These are phyloP conservation scores for Metschnikowia amazonensis DNA, from an alignment of 805 yeast species.

Conservation along the genomic window DNA sequence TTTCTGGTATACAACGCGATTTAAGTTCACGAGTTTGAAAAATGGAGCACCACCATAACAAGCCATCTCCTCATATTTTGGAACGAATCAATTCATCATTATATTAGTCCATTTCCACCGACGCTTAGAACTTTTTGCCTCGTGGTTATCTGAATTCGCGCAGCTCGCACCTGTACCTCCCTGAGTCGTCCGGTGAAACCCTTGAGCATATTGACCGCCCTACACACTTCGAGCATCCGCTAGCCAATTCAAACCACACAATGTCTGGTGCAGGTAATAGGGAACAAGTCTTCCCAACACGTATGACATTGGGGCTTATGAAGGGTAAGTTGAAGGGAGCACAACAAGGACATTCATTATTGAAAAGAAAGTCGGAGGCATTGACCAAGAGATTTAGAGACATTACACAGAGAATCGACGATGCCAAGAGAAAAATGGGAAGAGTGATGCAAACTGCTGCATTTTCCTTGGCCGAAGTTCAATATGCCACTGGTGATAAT, in stretches of 20 bases:
- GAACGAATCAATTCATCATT: not conserved
- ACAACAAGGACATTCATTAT: constrained; percentile 87
- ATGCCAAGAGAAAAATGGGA: constrained; percentile 96
- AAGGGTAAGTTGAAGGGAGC: constrained; percentile 96
- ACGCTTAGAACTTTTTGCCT: not conserved
- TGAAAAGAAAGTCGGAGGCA: constrained; percentile 96
- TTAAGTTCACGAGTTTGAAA: not conserved
- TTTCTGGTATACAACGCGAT: not conserved
- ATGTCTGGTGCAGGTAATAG: constrained; percentile 75
- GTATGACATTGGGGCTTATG: constrained; percentile 95
- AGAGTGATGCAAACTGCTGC: constrained; percentile 98
- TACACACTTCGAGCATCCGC: not conserved
- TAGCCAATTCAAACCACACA: constrained; percentile 1
- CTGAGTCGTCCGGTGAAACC: constrained; percentile 10
- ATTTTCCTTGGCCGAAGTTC: constrained; percentile 93
- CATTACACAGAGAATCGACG: constrained; percentile 89
- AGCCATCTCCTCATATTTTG: not conserved
- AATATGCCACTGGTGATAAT: constrained; percentile 96
- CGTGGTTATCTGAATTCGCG: constrained; percentile 1
- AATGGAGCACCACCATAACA: not conserved
- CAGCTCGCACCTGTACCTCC: constrained; percentile 9
- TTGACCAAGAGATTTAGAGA: constrained; percentile 94
- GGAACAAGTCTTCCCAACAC: constrained; percentile 95
- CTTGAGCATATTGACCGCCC: constrained; percentile 4
- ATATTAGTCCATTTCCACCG: not conserved